A percentile compares a stretch with the other conserved stretches of the same genome.
Conservation (phyloP, 768 basidiomycete species). For the Tremella mesenterica region DNA sequence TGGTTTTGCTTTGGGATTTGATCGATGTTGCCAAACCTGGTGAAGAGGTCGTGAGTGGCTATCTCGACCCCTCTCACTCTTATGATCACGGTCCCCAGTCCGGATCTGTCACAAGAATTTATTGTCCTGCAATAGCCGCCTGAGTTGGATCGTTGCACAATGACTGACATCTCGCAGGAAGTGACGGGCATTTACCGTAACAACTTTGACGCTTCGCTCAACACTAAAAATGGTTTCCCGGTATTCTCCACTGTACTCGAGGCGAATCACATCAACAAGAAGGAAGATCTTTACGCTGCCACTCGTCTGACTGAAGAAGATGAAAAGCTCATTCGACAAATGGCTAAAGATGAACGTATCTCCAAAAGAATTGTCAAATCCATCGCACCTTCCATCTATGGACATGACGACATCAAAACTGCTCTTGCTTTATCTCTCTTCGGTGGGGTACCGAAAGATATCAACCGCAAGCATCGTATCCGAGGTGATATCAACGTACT, state of each 20-base stretch:
- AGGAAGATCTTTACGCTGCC: conserved; percentile 97
- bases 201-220: conserved; percentile 96
- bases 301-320: conserved; percentile 96
- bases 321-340: conserved; percentile 76
- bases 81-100: too few species aligned
- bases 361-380: conserved; percentile 96
- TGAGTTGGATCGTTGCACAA: too few species aligned
- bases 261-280: conserved; percentile 97
- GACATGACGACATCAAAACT: conserved; percentile 98
- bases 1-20: conserved; percentile 92
- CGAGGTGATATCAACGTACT: conserved; percentile 97
- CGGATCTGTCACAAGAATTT: too few species aligned
- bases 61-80: not conserved
- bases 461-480: conserved; percentile 90
- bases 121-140: too few species aligned
- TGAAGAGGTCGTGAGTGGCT: conserved; percentile 75
- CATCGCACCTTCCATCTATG: conserved; percentile 97
- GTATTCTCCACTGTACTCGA: conserved; percentile 98
- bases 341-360: conserved; percentile 86
- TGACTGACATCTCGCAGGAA: conserved; percentile 55
- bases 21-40: conserved; percentile 98
- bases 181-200: conserved; percentile 96
- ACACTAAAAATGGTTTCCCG: conserved; percentile 97
- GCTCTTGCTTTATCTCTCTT: conserved; percentile 92
- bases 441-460: conserved; percentile 86